Evolutionary conservation across 1,139 yeast genomes (phyloP), one percentile per base, ranked within the genome.

Genomic region (Pichia kudriavzevii): DNA sequence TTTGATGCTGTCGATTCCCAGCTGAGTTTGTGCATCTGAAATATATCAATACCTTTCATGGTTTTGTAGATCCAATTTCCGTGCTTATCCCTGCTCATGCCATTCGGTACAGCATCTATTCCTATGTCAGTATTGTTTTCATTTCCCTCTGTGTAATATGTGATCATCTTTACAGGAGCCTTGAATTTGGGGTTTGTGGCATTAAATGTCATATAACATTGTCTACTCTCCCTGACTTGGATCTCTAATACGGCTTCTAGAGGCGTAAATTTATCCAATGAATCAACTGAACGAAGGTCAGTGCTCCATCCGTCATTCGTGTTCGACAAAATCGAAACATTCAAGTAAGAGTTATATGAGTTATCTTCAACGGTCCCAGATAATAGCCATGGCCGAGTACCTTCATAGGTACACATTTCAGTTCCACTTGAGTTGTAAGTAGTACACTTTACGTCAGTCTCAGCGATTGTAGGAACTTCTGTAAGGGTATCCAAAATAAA

Each of bases 151-250:
- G 67, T 63, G 47, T 63, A 72, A 3, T 79, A 58, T 1, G 71
- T 69, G 1, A 80, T 64, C 22, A 76, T 62, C 44, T 77, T 76
- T 3, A 82, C 81, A 1, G 88, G 87, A 0, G 75, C 67, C 2
- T 41, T 39, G 24, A 47, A 33, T 22, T 45, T 44, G 6, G 63
- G 48, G 32, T 60, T 60, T 30, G 60, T 48, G 2, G 60, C 59
- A 13, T 55, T 48, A 59, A 84, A 83, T 15, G 58, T 54, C 24
- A 84, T 45, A 19, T 63, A 63, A 57, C 95, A 84, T 43, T 67
- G 65, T 49, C 93, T 69, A 53, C 76, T 79, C 26, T 76, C 74
- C 15, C 69, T 67, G 2, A 73, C 84, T 29, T 63, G 61, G 34
- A 84, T 71, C 37, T 59, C 59, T 26, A 84, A 49, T 41, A 78